phyloP scores from a whole-genome alignment of 208 protist species.

The Leishmania turanica region DNA sequence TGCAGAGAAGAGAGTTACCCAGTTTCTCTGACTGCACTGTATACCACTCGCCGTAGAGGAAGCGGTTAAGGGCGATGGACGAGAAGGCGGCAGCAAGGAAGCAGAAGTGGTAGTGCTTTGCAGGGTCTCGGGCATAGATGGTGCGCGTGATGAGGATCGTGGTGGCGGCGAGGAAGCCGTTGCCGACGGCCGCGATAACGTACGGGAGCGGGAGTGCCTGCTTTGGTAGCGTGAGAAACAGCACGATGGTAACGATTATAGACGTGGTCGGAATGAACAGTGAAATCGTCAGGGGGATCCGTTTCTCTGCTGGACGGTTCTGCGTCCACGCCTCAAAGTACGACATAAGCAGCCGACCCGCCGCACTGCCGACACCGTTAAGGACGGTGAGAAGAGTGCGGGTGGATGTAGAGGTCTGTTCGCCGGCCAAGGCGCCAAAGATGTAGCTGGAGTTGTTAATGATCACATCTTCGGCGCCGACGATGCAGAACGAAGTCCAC shows the following conservation, averaged over 20 bases:
- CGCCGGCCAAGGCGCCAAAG: conserved; percentile 38
- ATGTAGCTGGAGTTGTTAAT: conserved; percentile 51
- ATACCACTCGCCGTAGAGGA: conserved; percentile 63
- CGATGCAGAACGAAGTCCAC: conserved; percentile 27
- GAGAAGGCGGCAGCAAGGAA: conserved; percentile 31
- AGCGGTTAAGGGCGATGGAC: conserved; percentile 51
- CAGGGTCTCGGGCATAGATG: conserved; percentile 55
- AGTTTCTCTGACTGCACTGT: conserved; percentile 47
- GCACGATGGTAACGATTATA: conserved; percentile 41
- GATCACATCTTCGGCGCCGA: conserved; percentile 40
- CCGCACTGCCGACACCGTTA: conserved; percentile 44
- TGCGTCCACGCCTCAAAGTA: conserved; percentile 49
- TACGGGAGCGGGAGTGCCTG: conserved; percentile 38
- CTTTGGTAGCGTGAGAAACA: conserved; percentile 36
- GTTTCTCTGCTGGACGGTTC: conserved; percentile 40
- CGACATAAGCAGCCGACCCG: conserved; percentile 46
- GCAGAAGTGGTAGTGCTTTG: conserved; percentile 63
- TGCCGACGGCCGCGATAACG: conserved; percentile 43
- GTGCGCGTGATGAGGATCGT: conserved; percentile 54
- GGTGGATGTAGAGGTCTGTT: conserved; percentile 26
- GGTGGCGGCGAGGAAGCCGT: conserved; percentile 46
- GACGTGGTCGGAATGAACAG: conserved; percentile 42
- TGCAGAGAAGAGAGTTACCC: conserved; percentile 37
- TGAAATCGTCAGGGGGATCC: conserved; percentile 50
- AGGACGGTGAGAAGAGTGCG: conserved; percentile 49